Conservation (phyloP, 257 asterid species). For the Solanum sparsipilum region DNA sequence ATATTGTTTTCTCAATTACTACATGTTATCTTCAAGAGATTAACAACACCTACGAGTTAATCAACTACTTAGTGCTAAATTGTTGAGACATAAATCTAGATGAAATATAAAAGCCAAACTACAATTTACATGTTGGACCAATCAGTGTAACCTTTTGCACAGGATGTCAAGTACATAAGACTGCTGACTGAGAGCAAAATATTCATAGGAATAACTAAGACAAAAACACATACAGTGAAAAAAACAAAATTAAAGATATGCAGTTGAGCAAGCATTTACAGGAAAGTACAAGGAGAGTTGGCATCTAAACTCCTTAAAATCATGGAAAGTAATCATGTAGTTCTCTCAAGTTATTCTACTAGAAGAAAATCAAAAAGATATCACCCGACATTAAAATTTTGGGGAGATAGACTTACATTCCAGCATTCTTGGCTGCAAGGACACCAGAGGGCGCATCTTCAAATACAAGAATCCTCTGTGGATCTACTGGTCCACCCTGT, state of each 20-base stretch:
- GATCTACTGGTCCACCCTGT: slow-evolving; percentile 68
- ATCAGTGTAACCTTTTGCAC: neutral
- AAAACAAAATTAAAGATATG: neutral
- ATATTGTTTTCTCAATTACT: neutral
- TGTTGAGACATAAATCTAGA: neutral
- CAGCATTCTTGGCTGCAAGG: slow-evolving; percentile 88
- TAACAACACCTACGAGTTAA: neutral
- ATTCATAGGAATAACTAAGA: neutral
- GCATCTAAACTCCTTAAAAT: neutral
- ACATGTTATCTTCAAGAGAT: neutral
- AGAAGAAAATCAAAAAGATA: neutral
- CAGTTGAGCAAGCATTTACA: neutral
- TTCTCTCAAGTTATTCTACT: neutral
- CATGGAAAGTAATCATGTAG: neutral
- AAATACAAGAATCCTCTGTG: slow-evolving; percentile 65
- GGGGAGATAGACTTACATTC: slow-evolving; percentile 47
- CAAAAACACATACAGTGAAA: neutral
- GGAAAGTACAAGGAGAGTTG: neutral
- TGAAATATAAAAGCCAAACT: neutral
- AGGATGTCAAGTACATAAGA: neutral
- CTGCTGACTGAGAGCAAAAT: neutral
- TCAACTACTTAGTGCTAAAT: neutral
- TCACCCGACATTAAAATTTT: neutral
- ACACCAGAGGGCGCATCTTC: slow-evolving; percentile 96
- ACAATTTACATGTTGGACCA: neutral